phyloP scores from a whole-genome alignment of 1,139 yeast genomes.

The Spathaspora jeffriesii region DNA sequence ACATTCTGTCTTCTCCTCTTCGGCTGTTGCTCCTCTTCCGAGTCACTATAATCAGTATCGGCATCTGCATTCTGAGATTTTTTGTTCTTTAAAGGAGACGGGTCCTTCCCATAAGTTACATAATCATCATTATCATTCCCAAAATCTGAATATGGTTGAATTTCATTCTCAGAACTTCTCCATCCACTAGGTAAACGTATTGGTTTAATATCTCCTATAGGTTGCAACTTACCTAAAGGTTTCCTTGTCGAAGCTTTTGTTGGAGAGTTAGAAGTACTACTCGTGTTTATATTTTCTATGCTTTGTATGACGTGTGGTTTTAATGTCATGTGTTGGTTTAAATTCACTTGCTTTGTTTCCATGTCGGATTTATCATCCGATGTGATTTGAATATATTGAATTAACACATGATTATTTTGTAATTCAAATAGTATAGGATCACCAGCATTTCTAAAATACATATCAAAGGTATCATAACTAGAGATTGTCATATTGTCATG shows the following conservation, averaged over 20 bases:
- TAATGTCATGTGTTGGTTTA: conserved; percentile 9
- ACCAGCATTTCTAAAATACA: conserved; percentile 52
- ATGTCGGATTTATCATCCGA: conserved; percentile 23
- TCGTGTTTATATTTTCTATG: conserved; percentile 4
- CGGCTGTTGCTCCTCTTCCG: conserved; percentile 14
- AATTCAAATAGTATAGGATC: conserved; percentile 54
- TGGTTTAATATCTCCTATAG: no score
- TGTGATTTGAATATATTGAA: conserved; percentile 51
- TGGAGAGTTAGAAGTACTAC: conserved; percentile 1
- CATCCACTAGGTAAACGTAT: background rate
- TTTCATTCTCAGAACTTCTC: background rate
- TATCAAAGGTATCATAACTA: conserved; percentile 34
- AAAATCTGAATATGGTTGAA: background rate
- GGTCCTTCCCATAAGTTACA: conserved; percentile 11
- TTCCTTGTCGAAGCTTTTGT: background rate
- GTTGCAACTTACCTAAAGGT: background rate
- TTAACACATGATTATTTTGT: conserved; percentile 21
- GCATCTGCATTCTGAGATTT: conserved; percentile 9
- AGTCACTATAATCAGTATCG: conserved; percentile 28
- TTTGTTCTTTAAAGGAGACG: conserved; percentile 1
- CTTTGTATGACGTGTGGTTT: conserved; percentile 12
- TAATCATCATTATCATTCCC: conserved; percentile 8
- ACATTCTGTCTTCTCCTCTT: conserved; percentile 6
- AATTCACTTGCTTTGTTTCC: no score
- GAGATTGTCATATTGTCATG: conserved; percentile 17